Conservation (phyloP, 768 basidiomycete species). For the Tricholoma sp. region DNA sequence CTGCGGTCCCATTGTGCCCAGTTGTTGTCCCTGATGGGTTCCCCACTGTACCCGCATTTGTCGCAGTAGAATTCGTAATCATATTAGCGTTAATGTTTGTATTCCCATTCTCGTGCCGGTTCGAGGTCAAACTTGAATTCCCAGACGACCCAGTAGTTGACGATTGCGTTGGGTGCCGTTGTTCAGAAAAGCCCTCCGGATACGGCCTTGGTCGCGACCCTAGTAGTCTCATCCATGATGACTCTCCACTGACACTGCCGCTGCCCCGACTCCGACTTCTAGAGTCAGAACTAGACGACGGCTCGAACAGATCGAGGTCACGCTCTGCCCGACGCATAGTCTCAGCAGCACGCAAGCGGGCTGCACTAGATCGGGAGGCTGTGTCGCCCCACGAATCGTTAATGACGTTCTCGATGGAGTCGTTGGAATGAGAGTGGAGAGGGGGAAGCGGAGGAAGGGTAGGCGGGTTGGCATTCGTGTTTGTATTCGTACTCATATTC, state of each 20-base stretch:
- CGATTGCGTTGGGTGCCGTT: background rate
- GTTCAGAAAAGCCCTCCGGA: background rate
- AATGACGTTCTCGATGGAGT: background rate
- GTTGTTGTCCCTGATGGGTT: background rate
- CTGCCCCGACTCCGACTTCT: background rate
- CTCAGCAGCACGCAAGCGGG: background rate
- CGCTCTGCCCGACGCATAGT: background rate
- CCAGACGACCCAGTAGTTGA: background rate
- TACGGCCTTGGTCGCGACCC: background rate
- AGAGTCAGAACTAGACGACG: background rate
- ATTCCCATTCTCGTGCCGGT: background rate
- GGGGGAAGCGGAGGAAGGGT: conserved; percentile 1
- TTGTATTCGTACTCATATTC: background rate
- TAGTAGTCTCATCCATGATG: background rate
- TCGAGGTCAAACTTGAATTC: background rate
- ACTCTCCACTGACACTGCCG: background rate
- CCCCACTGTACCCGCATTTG: background rate
- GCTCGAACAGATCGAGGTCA: background rate
- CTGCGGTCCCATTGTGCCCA: background rate
- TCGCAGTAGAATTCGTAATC: background rate
- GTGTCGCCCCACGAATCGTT: background rate
- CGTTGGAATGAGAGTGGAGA: background rate
- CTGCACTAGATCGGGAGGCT: background rate
- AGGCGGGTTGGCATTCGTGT: conserved; percentile 3
- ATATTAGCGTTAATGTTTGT: background rate